phyloP scores from a whole-genome alignment of 2,329 filamentous ascomycete species.

The Mariannaea sp. region DNA sequence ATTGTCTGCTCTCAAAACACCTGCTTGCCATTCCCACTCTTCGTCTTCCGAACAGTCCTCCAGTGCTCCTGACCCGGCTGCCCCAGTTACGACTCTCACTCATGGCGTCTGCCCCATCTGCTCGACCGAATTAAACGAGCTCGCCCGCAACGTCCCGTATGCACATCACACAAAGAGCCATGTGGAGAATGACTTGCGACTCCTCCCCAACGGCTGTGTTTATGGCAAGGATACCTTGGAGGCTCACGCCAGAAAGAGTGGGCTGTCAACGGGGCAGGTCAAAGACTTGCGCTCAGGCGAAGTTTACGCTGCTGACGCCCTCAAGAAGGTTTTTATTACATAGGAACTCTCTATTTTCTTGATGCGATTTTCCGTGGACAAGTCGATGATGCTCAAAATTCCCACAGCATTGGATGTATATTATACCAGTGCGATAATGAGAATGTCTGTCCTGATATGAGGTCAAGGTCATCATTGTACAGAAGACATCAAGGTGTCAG shows the following conservation, averaged over 20 bases:
- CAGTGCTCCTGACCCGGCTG: conserved; percentile 50
- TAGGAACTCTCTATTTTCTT: conserved; percentile 50
- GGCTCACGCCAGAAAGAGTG: conserved; percentile 79
- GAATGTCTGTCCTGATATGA: too few species aligned
- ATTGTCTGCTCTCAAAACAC: conserved; percentile 93
- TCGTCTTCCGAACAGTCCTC: conserved; percentile 46
- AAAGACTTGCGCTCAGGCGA: conserved; percentile 81
- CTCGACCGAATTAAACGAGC: conserved; percentile 89
- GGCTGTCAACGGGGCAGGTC: conserved; percentile 67
- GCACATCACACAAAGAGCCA: conserved; percentile 94
- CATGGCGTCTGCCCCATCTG: conserved; percentile 93
- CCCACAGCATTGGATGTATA: too few species aligned
- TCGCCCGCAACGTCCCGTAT: conserved; percentile 88
- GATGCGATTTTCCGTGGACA: too few species aligned
- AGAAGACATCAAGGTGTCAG: too few species aligned
- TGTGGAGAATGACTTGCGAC: conserved; percentile 83
- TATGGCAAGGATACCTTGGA: conserved; percentile 78
- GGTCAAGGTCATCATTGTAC: too few species aligned
- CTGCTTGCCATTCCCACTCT: conserved; percentile 70
- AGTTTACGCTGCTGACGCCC: conserved; percentile 61
- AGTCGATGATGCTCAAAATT: too few species aligned
- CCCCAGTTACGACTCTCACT: conserved; percentile 53
- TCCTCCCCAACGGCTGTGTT: conserved; percentile 85
- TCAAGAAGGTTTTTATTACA: conserved; percentile 92
- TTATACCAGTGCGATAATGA: too few species aligned